Base-by-base conservation (phyloP, 768 basidiomycete genomes). In the Tricholoma sp. region DNA sequence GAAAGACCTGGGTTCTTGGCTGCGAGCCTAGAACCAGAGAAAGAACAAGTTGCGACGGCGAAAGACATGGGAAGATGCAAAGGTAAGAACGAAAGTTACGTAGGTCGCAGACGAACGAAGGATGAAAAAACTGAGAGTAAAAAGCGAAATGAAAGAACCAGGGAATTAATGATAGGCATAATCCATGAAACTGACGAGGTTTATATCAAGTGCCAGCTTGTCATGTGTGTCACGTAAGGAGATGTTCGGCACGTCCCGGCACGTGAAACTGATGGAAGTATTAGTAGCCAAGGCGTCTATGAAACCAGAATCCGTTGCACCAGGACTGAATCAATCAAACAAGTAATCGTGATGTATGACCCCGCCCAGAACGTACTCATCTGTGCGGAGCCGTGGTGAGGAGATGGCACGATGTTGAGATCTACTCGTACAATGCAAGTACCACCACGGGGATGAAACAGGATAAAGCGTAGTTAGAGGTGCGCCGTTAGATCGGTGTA, bases 1-100 rank as follows among this genome's bases (percentile, higher is more conserved):
- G 55, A 56, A 39, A 63, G 61, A 17, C 58, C 59, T 18, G 57
- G 57, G 34, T 63, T 65, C 50, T 64, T 65, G 13, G 61, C 52
- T 31, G 29, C 18, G 29, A 49, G 29, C 29, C n/a, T 15, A 10
- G 47, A 31, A 49, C 15, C 29, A 13, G 39, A 28, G 32, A 61
- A 50, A 31, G 55, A 65, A 29, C 56, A 53, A 36, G 62, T 56
- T 33, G 58, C 59, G 31, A 53, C 13, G 2, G 59, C 11, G 13
- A 57, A 65, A 59, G 60, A 52, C 61, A 63, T 62, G 34, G 24
- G 10, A 4, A 33, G 52, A 15, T n/a, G 13, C 34, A 33, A 32
- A 45, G 15, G 6, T 11, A 57, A 51, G 42, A 57, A 37, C 31
- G 44, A 57, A 57, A 24, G 15, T 36, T 47, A 9, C 10, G 36